phyloP scores from a whole-genome alignment of 352 stramenopile species.

The Blastocystis hominis region DNA sequence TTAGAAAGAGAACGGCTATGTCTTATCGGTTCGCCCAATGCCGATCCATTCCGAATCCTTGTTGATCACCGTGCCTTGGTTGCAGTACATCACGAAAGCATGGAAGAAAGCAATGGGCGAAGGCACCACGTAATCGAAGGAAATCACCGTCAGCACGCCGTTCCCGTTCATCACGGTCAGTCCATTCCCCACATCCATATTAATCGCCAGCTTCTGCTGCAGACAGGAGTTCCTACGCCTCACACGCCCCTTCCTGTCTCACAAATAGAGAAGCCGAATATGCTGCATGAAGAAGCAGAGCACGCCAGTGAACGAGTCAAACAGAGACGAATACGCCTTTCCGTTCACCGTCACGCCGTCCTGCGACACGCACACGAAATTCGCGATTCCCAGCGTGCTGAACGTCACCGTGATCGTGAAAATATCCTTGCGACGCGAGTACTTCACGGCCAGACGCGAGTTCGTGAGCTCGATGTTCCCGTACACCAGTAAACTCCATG shows the following conservation, averaged over 20 bases:
- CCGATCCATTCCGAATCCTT: not conserved
- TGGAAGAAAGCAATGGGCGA: slow-evolving; percentile 31
- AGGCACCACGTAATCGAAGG: slow-evolving; percentile 11
- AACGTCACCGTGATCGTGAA: not conserved
- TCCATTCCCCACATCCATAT: slow-evolving; percentile 18
- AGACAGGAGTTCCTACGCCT: slow-evolving; percentile 7
- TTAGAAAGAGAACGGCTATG: too few species aligned
- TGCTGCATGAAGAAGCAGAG: slow-evolving; percentile 5
- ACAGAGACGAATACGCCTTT: not conserved
- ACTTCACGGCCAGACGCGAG: not conserved
- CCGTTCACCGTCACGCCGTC: slow-evolving; percentile 2
- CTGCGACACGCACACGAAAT: not conserved
- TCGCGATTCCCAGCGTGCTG: not conserved
- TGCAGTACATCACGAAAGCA: slow-evolving; percentile 46
- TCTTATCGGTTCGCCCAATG: not conserved
- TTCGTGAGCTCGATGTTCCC: slow-evolving; percentile 31
- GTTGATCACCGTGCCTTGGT: slow-evolving; percentile 32
- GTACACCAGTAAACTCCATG: not conserved
- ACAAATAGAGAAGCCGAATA: slow-evolving; percentile 31
- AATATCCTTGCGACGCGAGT: not conserved
- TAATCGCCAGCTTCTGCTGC: not conserved
- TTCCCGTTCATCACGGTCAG: slow-evolving; percentile 43
- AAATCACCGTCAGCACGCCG: slow-evolving; percentile 10
- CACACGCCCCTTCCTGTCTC: too few species aligned
- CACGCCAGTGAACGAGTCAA: not conserved